phyloP scores from a whole-genome alignment of 2,329 filamentous ascomycete species.

The Emergomyces pasteurianus region DNA sequence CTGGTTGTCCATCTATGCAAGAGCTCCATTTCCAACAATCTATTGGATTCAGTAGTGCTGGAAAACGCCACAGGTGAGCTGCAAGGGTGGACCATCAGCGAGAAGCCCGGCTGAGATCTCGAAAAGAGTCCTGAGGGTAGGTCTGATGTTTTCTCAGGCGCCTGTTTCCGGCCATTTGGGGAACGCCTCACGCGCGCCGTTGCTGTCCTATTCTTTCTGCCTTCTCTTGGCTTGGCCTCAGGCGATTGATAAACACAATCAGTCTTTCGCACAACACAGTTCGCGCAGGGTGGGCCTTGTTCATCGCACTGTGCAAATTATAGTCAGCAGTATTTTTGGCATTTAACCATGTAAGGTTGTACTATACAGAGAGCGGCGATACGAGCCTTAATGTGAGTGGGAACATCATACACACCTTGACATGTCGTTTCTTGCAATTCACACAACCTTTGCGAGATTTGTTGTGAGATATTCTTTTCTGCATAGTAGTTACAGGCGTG shows the following conservation, averaged over 20 bases:
- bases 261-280: slow-evolving; percentile 8
- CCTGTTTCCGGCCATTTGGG: background rate
- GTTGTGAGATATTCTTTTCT: slow-evolving; percentile 4
- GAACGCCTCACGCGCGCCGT: background rate
- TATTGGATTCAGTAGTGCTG: slow-evolving; percentile 8
- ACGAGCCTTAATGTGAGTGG: background rate
- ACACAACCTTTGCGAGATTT: slow-evolving; percentile 1
- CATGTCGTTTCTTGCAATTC: slow-evolving; percentile 2
- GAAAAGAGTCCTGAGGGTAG: background rate
- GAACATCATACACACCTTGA: background rate
- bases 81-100: background rate
- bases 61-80: slow-evolving; percentile 1
- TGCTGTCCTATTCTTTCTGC: background rate
- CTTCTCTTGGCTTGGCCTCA: background rate
- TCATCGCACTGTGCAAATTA: slow-evolving; percentile 8
- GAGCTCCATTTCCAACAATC: slow-evolving; percentile 31
- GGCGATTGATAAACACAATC: slow-evolving; percentile 7
- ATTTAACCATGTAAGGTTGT: background rate
- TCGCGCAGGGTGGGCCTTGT: slow-evolving; percentile 9
- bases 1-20: slow-evolving; percentile 35
- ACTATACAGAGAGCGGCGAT: background rate
- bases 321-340: background rate
- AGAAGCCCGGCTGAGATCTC: background rate
- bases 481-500: background rate
- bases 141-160: background rate